These are phyloP conservation scores for Mycena epipterygia DNA, from an alignment of 768 basidiomycete species.

Conservation along the genomic window DNA sequence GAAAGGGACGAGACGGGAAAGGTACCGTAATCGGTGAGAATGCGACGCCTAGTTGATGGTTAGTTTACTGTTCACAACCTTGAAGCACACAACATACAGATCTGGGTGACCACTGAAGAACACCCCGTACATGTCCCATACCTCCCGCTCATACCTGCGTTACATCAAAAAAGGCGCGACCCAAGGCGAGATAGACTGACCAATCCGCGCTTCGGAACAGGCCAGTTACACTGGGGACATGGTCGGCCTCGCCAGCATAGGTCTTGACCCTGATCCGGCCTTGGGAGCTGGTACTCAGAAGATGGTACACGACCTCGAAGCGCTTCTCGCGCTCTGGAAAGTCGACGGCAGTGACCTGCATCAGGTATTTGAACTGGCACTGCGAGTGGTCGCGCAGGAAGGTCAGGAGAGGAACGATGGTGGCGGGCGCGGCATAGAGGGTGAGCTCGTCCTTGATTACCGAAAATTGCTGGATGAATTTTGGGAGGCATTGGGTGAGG, in stretches of 20 bases:
- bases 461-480: constrained; percentile 98
- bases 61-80: constrained; percentile 15
- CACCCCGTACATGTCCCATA: constrained; percentile 98
- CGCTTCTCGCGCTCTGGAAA: constrained; percentile 93
- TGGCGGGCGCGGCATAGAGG: constrained; percentile 87
- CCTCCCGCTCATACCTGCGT: constrained; percentile 93
- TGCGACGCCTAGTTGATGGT: constrained; percentile 78
- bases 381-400: constrained; percentile 97
- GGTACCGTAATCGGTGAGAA: constrained; percentile 96
- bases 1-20: constrained; percentile 16
- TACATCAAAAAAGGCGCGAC: not conserved
- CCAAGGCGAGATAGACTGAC: constrained; percentile 56
- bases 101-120: constrained; percentile 98
- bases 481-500: constrained; percentile 92
- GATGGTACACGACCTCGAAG: constrained; percentile 97
- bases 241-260: constrained; percentile 92
- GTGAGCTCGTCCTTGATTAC: constrained; percentile 96
- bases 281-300: constrained; percentile 83
- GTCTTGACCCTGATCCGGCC: constrained; percentile 97
- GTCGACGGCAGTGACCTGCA: constrained; percentile 97
- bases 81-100: constrained; percentile 69
- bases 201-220: constrained; percentile 95
- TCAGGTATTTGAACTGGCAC: constrained; percentile 92
- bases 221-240: constrained; percentile 85
- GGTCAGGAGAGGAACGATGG: constrained; percentile 85